phyloP scores from a whole-genome alignment of 2,329 filamentous ascomycete genomes.

The Pestalotiopsis fici region DNA sequence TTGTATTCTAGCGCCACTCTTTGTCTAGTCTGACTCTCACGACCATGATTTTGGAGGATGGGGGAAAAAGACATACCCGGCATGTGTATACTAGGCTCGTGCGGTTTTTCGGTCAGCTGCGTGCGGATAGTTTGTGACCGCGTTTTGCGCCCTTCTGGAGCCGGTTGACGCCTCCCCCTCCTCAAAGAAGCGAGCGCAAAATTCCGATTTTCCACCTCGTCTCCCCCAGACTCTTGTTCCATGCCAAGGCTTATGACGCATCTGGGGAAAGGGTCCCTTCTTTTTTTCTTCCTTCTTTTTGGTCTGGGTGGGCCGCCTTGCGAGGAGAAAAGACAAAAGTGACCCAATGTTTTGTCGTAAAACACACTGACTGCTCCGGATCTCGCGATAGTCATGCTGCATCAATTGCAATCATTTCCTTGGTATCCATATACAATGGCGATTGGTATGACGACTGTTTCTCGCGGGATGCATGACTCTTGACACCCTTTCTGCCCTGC shows the following conservation, averaged over 20 bases:
- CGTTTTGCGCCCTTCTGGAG: background rate
- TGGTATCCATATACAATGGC: too few relatives aligned
- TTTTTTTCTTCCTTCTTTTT: background rate
- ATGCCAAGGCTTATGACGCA: background rate
- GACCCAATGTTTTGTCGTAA: too few relatives aligned
- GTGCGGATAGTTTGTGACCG: too few relatives aligned
- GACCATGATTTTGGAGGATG: background rate
- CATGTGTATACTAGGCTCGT: background rate
- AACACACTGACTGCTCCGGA: too few relatives aligned
- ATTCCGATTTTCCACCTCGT: background rate
- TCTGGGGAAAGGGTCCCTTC: background rate
- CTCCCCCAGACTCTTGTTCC: background rate
- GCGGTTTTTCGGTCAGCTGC: background rate
- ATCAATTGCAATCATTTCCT: too few relatives aligned
- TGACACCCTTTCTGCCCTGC: too few relatives aligned
- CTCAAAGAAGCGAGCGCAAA: background rate
- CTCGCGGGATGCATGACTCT: too few relatives aligned
- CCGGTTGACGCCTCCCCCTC: background rate
- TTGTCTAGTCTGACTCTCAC: too few relatives aligned
- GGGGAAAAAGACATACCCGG: background rate
- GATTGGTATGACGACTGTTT: too few relatives aligned
- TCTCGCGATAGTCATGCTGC: too few relatives aligned
- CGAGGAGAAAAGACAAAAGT: too few relatives aligned
- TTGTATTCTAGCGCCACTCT: background rate
- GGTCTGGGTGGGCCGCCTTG: too few relatives aligned